phyloP scores from a whole-genome alignment of 140 eudicot genomes.

The Erigeron philadelphicus region DNA sequence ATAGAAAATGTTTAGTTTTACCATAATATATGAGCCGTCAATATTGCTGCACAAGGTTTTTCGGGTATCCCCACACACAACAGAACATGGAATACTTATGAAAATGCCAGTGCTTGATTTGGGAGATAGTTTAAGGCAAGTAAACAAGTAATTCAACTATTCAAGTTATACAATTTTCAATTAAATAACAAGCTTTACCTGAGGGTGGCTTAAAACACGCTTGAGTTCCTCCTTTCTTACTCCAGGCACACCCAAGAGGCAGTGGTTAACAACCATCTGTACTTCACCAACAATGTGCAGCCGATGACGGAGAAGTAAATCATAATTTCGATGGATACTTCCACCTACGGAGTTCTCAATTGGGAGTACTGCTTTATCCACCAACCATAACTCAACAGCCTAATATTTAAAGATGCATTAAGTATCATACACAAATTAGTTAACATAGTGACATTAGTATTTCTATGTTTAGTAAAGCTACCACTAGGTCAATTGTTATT shows the following conservation, averaged over 20 bases:
- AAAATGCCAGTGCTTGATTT: not conserved
- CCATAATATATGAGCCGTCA: not conserved
- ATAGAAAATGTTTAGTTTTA: not conserved
- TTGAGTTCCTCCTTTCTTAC: conserved; percentile 80
- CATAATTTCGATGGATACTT: conserved; percentile 87
- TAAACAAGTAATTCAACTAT: conserved; percentile 9
- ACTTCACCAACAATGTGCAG: conserved; percentile 98
- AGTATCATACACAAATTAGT: not conserved
- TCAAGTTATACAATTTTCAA: not conserved
- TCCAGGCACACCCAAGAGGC: conserved; percentile 89
- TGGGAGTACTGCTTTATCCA: conserved; percentile 93
- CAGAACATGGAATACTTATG: not conserved
- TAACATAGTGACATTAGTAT: not conserved
- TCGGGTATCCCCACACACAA: not conserved
- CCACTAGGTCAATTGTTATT: not conserved
- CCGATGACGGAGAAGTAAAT: conserved; percentile 83
- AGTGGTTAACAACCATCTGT: conserved; percentile 76
- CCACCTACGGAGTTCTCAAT: conserved; percentile 97
- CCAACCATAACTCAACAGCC: conserved; percentile 97
- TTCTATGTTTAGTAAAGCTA: not conserved
- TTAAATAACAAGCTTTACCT: conserved; percentile 37
- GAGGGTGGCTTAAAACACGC: conserved; percentile 92
- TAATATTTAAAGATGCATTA: conserved; percentile 29
- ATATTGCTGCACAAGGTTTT: not conserved
- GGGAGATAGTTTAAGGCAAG: not conserved